Evolutionary conservation across 2,329 filamentous ascomycete genomes (phyloP).

Genomic region (Xylaria sp.): DNA sequence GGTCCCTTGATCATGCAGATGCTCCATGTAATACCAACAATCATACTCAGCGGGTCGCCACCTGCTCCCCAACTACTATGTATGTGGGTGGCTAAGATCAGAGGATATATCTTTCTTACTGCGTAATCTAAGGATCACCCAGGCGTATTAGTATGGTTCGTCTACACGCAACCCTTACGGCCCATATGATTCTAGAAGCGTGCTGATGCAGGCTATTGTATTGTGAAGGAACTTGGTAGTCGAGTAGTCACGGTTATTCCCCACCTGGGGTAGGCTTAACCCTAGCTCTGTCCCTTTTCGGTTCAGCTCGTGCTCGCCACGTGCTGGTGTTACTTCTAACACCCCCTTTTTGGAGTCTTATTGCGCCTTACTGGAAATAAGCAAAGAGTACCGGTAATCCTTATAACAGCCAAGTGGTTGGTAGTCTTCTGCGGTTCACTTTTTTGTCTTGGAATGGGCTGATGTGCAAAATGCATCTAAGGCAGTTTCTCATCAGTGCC

Average conservation of each 20-base stretch:
- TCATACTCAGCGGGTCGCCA: background rate
- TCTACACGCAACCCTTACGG: background rate
- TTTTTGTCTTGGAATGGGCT: conserved; percentile 1
- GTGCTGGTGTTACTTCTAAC: conserved; percentile 19
- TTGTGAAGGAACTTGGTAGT: background rate
- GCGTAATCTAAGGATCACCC: too few species aligned
- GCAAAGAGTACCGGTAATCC: background rate
- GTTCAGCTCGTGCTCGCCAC: conserved; percentile 26
- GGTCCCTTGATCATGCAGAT: background rate
- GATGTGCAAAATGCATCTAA: conserved; percentile 21
- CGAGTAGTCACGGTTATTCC: background rate
- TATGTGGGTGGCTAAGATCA: conserved; percentile 1
- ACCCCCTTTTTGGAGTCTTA: conserved; percentile 14
- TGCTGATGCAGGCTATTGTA: background rate
- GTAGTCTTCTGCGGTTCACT: background rate
- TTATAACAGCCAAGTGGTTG: conserved; percentile 6
- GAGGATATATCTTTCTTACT: background rate
- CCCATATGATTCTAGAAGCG: background rate
- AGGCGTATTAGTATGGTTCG: background rate
- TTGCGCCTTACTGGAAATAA: background rate
- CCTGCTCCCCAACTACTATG: background rate
- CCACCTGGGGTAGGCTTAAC: background rate
- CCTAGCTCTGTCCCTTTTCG: conserved; percentile 1
- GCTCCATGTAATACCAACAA: conserved; percentile 1
- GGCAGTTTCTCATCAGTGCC: conserved; percentile 17